Percentiles rank a stretch among this genome's conserved stretches.
Evolutionary conservation across 192 early-diverging fungal species (phyloP).

Genomic region (Backusella tarrabulga): DNA sequence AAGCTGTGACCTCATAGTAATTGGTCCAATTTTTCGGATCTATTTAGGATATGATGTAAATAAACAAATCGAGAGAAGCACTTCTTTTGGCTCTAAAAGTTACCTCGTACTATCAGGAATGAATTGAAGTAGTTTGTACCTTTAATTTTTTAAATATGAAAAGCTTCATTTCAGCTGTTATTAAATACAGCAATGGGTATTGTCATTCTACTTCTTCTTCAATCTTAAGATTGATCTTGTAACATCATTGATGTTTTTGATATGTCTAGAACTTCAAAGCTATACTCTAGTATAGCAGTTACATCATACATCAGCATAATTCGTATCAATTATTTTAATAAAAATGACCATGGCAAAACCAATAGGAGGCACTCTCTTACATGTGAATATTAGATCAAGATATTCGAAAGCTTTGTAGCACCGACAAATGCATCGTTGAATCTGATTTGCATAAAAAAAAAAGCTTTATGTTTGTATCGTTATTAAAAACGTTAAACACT

Average conservation of each 20-base stretch:
- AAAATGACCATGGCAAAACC: neutral
- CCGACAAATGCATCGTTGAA: neutral
- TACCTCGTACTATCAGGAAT: neutral
- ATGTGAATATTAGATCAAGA: neutral
- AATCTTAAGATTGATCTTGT: too few relatives aligned
- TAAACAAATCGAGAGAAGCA: too few relatives aligned
- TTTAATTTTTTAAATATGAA: neutral
- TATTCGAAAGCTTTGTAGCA: neutral
- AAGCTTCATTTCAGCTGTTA: neutral
- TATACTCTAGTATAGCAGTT: neutral
- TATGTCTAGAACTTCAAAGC: neutral
- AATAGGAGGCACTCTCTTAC: neutral
- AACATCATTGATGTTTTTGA: neutral
- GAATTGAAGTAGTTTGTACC: neutral
- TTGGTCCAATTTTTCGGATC: too few relatives aligned
- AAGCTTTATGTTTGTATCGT: too few relatives aligned
- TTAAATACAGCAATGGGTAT: neutral
- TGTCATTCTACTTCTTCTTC: neutral
- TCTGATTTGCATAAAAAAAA: neutral
- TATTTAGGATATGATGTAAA: too few relatives aligned
- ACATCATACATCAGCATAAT: neutral
- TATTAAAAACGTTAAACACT: too few relatives aligned
- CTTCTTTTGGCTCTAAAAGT: too few relatives aligned
- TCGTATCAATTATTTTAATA: neutral
- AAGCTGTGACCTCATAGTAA: too few relatives aligned